These are phyloP conservation scores for Fusarium humuli DNA, from an alignment of 2,329 filamentous ascomycete species.

Conservation along the genomic window DNA sequence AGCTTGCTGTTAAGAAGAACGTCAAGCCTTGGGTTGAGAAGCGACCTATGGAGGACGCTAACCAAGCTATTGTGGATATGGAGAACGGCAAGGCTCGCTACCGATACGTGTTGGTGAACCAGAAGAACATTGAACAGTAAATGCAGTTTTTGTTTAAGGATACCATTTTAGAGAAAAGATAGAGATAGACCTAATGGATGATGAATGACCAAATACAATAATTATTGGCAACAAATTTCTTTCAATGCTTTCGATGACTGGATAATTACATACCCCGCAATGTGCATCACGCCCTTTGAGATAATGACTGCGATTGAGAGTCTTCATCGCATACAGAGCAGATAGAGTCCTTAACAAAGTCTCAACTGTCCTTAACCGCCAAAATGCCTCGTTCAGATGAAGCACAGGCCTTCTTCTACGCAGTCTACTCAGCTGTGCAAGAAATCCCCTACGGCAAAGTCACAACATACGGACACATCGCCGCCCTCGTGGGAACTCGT, in stretches of 20 bases:
- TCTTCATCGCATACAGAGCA: neutral
- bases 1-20: constrained; percentile 66
- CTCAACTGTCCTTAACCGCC: neutral
- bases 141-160: neutral
- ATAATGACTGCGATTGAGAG: neutral
- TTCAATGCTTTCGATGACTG: neutral
- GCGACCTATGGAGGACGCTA: constrained; percentile 66
- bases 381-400: constrained; percentile 80
- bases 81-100: constrained; percentile 64
- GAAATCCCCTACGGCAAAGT: constrained; percentile 86
- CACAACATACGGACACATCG: constrained; percentile 88
- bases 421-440: constrained; percentile 86
- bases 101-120: constrained; percentile 60
- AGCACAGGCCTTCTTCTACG: constrained; percentile 77
- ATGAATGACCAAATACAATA: constrained; percentile 25
- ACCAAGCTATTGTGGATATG: constrained; percentile 66
- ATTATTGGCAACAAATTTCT: constrained; percentile 2
- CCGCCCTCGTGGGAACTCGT: constrained; percentile 78
- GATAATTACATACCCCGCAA: constrained; percentile 41
- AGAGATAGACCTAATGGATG: constrained; percentile 6
- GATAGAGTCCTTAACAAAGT: neutral
- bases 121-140: constrained; percentile 45
- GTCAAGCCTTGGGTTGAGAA: constrained; percentile 68
- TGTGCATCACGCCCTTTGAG: constrained; percentile 29
- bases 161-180: constrained; percentile 15